These are phyloP conservation scores for Lactarius psammicola DNA, from an alignment of 768 basidiomycete species.

Conservation along the genomic window DNA sequence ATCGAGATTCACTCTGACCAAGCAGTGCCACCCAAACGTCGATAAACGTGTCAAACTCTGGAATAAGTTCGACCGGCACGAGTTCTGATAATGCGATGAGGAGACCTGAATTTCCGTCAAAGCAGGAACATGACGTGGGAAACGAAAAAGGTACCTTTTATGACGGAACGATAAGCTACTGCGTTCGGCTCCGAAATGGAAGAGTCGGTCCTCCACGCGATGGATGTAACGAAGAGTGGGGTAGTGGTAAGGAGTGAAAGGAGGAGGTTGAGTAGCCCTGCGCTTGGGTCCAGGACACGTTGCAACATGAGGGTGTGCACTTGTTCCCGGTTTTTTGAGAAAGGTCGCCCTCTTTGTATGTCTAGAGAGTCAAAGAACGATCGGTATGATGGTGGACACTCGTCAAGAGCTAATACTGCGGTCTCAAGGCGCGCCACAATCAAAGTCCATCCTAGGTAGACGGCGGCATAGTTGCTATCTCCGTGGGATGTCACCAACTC, in stretches of 20 bases:
- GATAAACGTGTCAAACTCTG: conserved; percentile 66
- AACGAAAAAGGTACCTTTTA: conserved; percentile 62
- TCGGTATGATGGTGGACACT: conserved; percentile 54
- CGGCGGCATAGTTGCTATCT: conserved; percentile 63
- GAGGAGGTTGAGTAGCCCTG: conserved; percentile 59
- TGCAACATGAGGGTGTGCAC: conserved; percentile 56
- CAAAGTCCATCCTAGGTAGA: conserved; percentile 83
- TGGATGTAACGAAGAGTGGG: conserved; percentile 71
- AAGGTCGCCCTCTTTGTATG: conserved; percentile 40
- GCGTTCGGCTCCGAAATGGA: conserved; percentile 73
- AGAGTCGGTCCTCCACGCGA: conserved; percentile 68
- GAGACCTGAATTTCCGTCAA: conserved; percentile 52
- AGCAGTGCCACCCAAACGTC: conserved; percentile 80
- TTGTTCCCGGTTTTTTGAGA: conserved; percentile 59
- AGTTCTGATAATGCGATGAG: conserved; percentile 73
- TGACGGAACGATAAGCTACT: conserved; percentile 72
- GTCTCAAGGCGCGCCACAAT: conserved; percentile 64
- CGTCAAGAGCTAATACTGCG: conserved; percentile 46
- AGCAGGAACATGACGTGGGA: background rate
- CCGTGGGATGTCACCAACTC: conserved; percentile 58
- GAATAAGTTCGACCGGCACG: conserved; percentile 71
- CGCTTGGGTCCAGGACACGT: conserved; percentile 55
- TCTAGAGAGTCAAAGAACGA: conserved; percentile 55
- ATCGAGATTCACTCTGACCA: conserved; percentile 64
- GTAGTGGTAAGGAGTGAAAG: conserved; percentile 60